Conservation (phyloP, 441 rosid species). For the Kokia cookei region DNA sequence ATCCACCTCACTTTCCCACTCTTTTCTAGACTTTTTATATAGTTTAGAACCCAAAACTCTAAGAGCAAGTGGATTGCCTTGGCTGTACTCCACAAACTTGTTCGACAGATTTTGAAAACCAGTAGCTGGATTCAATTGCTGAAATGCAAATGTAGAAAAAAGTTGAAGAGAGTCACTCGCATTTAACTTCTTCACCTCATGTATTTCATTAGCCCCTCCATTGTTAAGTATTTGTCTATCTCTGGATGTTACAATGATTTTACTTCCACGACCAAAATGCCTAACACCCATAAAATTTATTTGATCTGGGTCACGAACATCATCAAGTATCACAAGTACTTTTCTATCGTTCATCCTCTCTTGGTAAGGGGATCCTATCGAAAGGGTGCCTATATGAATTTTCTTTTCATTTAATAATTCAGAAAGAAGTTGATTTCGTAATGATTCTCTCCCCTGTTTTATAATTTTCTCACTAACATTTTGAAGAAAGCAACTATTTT, state of each 20-base stretch:
- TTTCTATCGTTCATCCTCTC: no score
- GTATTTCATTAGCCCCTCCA: constrained; percentile 8
- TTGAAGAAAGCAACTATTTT: constrained; percentile 15
- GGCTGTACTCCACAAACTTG: background rate
- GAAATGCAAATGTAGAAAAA: constrained; percentile 21
- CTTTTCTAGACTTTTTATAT: constrained; percentile 10
- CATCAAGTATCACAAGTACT: no score
- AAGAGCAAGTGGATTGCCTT: constrained; percentile 24
- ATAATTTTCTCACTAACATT: constrained; percentile 11
- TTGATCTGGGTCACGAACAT: no score
- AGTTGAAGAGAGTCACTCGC: constrained; percentile 11
- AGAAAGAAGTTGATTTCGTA: constrained; percentile 19
- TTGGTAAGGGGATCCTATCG: no score
- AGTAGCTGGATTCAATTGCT: background rate
- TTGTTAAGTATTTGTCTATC: no score
- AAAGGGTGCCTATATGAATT: no score
- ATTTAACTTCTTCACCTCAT: background rate
- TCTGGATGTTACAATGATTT: no score
- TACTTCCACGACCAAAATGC: no score
- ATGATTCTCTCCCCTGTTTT: background rate
- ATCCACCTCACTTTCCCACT: constrained; percentile 21
- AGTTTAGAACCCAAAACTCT: constrained; percentile 32
- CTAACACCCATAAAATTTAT: no score
- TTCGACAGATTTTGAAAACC: constrained; percentile 5
- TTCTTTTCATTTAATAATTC: no score